phyloP scores from a whole-genome alignment of 306 rosid genomes.

The Cajanus cajan region DNA sequence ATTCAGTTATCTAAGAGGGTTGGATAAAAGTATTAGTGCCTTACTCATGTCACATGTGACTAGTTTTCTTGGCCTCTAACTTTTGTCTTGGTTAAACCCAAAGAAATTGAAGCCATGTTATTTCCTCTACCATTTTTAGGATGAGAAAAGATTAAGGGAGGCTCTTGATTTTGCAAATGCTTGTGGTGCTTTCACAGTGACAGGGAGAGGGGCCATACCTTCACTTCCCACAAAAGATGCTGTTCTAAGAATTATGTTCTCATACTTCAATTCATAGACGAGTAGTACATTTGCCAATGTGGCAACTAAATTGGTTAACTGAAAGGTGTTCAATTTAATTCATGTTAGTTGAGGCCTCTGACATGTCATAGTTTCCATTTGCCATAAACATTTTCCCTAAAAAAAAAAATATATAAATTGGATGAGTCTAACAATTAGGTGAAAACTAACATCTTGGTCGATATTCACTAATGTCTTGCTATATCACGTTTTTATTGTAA shows the following conservation, averaged over 20 bases:
- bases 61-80: not conserved
- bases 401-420: no score
- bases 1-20: not conserved
- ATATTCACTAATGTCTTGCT: not conserved
- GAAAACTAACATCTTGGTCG: not conserved
- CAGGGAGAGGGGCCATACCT: slow-evolving; percentile 37
- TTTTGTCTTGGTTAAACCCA: no score
- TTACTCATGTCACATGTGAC: not conserved
- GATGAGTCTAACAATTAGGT: not conserved
- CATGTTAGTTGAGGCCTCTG: not conserved
- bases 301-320: not conserved
- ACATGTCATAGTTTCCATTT: not conserved
- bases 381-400: not conserved
- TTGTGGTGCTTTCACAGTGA: slow-evolving; percentile 30
- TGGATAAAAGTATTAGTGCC: no score
- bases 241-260: not conserved
- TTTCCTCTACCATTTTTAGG: slow-evolving; percentile 29
- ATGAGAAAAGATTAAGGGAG: slow-evolving; percentile 36
- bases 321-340: not conserved
- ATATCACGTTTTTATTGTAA: not conserved
- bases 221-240: slow-evolving; percentile 40
- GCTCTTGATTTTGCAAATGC: slow-evolving; percentile 45
- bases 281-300: not conserved
- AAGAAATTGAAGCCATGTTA: not conserved
- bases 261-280: not conserved